These are phyloP conservation scores for Ogataea henricii DNA, from an alignment of 805 yeast genomes.

Conservation along the genomic window DNA sequence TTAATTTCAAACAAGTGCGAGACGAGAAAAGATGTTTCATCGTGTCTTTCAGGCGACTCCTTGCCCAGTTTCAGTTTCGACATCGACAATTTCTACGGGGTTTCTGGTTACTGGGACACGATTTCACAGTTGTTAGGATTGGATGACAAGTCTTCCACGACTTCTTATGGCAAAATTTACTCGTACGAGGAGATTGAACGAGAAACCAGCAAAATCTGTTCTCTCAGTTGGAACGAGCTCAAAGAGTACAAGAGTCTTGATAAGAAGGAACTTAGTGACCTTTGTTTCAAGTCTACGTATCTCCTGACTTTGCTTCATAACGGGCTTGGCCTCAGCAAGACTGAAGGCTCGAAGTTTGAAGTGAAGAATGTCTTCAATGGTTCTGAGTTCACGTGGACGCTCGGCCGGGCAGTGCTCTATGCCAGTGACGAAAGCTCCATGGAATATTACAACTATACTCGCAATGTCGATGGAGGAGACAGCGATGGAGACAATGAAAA, in stretches of 20 bases:
- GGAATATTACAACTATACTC: slow-evolving; percentile 39
- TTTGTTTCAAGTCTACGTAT: slow-evolving; percentile 67
- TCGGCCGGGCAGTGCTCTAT: slow-evolving; percentile 74
- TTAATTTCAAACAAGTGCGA: slow-evolving; percentile 37
- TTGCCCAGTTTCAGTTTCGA: slow-evolving; percentile 61
- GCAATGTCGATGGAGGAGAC: too few species aligned
- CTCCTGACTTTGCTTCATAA: slow-evolving; percentile 56
- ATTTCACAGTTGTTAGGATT: slow-evolving; percentile 47
- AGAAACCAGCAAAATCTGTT: slow-evolving; percentile 51
- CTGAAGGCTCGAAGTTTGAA: slow-evolving; percentile 42
- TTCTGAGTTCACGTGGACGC: slow-evolving; percentile 88
- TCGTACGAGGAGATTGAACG: slow-evolving; percentile 45
- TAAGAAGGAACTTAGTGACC: slow-evolving; percentile 48
- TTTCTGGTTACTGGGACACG: slow-evolving; percentile 69
- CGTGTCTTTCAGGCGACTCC: slow-evolving; percentile 54
- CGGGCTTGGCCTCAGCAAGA: slow-evolving; percentile 60
- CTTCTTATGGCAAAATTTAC: slow-evolving; percentile 39
- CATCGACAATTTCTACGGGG: slow-evolving; percentile 59
- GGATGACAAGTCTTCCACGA: slow-evolving; percentile 10
- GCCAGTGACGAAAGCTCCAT: slow-evolving; percentile 53
- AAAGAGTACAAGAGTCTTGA: slow-evolving; percentile 34
- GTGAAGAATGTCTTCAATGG: slow-evolving; percentile 69
- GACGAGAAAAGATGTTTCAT: slow-evolving; percentile 33
- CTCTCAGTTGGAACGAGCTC: slow-evolving; percentile 38
- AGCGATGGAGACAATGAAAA: slow-evolving; percentile 10